A percentile compares a stretch with the other conserved stretches of the same genome.
phyloP scores from a whole-genome alignment of 768 basidiomycete genomes.

The Serpula lacrymans region DNA sequence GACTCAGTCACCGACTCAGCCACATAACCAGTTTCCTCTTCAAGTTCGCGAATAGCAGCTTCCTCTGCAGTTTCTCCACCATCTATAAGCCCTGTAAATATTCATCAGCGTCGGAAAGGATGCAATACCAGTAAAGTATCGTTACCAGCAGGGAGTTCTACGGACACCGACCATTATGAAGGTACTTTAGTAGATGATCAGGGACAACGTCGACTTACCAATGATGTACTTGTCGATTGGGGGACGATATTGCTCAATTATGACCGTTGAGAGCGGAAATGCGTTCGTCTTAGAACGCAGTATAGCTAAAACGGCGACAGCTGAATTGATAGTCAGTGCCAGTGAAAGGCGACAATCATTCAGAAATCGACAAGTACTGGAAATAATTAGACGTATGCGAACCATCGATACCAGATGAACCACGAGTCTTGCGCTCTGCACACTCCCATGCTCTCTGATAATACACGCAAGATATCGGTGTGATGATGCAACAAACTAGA shows the following conservation, averaged over 20 bases:
- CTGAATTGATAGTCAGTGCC: slow-evolving; percentile 33
- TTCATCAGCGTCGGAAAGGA: neutral
- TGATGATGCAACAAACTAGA: neutral
- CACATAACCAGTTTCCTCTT: slow-evolving; percentile 90
- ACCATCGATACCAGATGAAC: slow-evolving; percentile 81
- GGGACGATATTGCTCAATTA: slow-evolving; percentile 92
- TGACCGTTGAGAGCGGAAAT: slow-evolving; percentile 73
- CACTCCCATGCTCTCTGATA: slow-evolving; percentile 82
- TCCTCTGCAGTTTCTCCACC: slow-evolving; percentile 77
- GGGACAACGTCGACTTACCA: slow-evolving; percentile 41
- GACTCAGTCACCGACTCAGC: slow-evolving; percentile 58
- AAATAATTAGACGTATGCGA: slow-evolving; percentile 9
- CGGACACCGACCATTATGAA: neutral
- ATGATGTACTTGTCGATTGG: slow-evolving; percentile 76
- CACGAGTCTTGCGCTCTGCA: slow-evolving; percentile 79
- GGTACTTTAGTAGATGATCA: neutral
- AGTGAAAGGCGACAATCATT: neutral
- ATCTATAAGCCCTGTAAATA: slow-evolving; percentile 69
- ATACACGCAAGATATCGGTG: slow-evolving; percentile 5
- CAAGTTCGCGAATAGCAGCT: slow-evolving; percentile 83
- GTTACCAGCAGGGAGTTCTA: slow-evolving; percentile 61
- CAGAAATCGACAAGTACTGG: neutral
- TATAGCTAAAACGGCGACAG: slow-evolving; percentile 81
- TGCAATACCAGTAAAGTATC: slow-evolving; percentile 28
- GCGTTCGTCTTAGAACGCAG: slow-evolving; percentile 69